These are phyloP conservation scores for Drechslerella coelobrocha DNA, from an alignment of 2,329 filamentous ascomycete species.

Conservation along the genomic window DNA sequence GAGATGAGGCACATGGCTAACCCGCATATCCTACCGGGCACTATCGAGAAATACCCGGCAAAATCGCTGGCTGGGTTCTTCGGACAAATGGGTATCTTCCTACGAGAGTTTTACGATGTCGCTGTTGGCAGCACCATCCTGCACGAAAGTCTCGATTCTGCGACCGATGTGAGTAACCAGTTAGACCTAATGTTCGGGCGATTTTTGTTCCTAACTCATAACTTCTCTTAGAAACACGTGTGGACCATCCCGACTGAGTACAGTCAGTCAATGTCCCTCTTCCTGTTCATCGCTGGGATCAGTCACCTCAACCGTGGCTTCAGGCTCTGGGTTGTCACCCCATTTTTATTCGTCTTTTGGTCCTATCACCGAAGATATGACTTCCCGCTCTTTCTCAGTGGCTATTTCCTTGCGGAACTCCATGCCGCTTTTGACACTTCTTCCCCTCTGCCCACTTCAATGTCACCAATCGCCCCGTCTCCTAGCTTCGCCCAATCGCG, in stretches of 20 bases:
- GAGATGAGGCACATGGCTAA: constrained; percentile 23
- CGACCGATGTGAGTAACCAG: constrained; percentile 21
- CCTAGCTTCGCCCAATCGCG: constrained; percentile 3
- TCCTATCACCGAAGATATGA: constrained; percentile 64
- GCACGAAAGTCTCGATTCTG: constrained; percentile 19
- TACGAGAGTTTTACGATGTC: constrained; percentile 26
- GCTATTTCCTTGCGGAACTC: constrained; percentile 65
- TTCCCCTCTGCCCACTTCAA: constrained; percentile 38
- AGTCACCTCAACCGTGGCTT: constrained; percentile 61
- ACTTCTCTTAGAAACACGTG: constrained; percentile 63
- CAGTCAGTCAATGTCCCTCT: constrained; percentile 66
- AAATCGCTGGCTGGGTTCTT: constrained; percentile 34
- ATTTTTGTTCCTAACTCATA: neutral
- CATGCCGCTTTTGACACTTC: constrained; percentile 57
- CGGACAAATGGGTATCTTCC: constrained; percentile 32
- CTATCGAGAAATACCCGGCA: constrained; percentile 32
- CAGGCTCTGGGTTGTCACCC: constrained; percentile 59
- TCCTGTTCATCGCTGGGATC: constrained; percentile 64
- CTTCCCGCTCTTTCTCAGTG: constrained; percentile 65
- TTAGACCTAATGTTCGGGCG: neutral
- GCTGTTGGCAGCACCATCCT: constrained; percentile 19
- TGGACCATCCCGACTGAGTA: constrained; percentile 71
- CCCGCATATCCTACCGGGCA: constrained; percentile 12
- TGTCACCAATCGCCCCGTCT: neutral
- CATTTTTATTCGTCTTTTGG: constrained; percentile 62